A percentile compares a stretch with the other conserved stretches of the same genome.
These are phyloP conservation scores for Huntiella omanensis DNA, from an alignment of 2,329 filamentous ascomycete genomes.

Conservation along the genomic window DNA sequence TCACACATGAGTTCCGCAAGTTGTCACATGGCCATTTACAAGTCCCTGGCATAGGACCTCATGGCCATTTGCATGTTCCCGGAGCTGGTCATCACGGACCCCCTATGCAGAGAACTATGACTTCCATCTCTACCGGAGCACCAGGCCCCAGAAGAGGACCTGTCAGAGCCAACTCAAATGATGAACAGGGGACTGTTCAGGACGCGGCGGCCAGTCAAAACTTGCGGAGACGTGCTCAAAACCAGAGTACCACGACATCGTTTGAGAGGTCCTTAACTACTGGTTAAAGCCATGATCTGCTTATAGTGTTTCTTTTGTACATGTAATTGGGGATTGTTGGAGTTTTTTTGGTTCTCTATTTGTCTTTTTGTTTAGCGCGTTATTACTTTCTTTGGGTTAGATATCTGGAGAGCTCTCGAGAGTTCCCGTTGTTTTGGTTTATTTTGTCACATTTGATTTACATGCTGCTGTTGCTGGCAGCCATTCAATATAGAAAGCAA, in stretches of 20 bases:
- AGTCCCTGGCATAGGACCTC: background rate
- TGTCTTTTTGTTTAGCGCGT: background rate
- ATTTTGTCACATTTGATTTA: background rate
- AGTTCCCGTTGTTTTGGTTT: conserved; percentile 1
- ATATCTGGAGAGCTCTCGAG: background rate
- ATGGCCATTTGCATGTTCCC: background rate
- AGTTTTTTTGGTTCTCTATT: background rate
- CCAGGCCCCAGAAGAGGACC: conserved; percentile 3
- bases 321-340: background rate
- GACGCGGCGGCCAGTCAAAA: too few relatives aligned
- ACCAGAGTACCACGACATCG: background rate
- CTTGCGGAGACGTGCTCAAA: background rate
- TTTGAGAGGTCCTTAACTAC: conserved; percentile 6
- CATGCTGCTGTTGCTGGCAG: background rate
- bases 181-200: background rate
- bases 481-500: conserved; percentile 1
- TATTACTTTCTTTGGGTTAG: background rate
- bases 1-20: conserved; percentile 17
- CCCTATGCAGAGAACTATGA: conserved; percentile 3
- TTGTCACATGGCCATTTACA: conserved; percentile 7
- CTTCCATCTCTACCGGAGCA: conserved; percentile 4
- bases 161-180: background rate
- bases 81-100: background rate
- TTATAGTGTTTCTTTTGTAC: background rate
- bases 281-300: background rate